A percentile compares a stretch with the other conserved stretches of the same genome.
Conservation (phyloP, 2,329 filamentous ascomycete genomes). For the Stemphylium vesicarium region DNA sequence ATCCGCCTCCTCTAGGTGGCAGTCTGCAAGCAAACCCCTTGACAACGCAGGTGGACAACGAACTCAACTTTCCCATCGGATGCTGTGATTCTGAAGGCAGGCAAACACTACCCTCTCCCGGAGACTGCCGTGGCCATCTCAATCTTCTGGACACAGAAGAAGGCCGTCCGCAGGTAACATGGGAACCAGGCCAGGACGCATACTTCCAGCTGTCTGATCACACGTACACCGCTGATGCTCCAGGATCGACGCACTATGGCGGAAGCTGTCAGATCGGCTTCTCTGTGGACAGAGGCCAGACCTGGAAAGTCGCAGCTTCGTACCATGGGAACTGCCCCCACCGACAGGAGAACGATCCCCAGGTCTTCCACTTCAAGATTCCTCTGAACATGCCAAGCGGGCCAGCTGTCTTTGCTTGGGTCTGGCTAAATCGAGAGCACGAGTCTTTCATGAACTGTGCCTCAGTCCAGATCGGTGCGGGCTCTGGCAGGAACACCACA, state of each 20-base stretch:
- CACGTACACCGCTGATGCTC: constrained; percentile 15
- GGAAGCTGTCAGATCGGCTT: constrained; percentile 54
- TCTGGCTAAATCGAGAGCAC: constrained; percentile 56
- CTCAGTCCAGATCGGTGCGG: constrained; percentile 46
- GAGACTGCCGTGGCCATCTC: constrained; percentile 51
- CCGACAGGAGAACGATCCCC: constrained; percentile 41
- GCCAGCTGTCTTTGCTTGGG: constrained; percentile 52
- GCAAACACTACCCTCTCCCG: constrained; percentile 24
- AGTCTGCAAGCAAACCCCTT: constrained; percentile 49
- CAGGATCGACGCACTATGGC: constrained; percentile 43
- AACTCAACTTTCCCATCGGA: constrained; percentile 51
- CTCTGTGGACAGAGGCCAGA: constrained; percentile 49
- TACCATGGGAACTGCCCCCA: constrained; percentile 55
- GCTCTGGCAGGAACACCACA: constrained; percentile 3
- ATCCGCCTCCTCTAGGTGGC: constrained; percentile 50
- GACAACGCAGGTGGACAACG: constrained; percentile 6
- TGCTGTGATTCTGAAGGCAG: constrained; percentile 45
- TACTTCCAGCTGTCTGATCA: constrained; percentile 39
- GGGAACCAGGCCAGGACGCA: constrained; percentile 48
- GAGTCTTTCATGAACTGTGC: constrained; percentile 55
- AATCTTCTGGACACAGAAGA: constrained; percentile 49
- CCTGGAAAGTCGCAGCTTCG: constrained; percentile 51
- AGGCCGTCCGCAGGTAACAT: constrained; percentile 47
- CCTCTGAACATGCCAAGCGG: constrained; percentile 49
- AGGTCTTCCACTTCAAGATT: constrained; percentile 52